Conservation (phyloP, 108 stramenopile species). For the Pseudonitzschia multiseries region DNA sequence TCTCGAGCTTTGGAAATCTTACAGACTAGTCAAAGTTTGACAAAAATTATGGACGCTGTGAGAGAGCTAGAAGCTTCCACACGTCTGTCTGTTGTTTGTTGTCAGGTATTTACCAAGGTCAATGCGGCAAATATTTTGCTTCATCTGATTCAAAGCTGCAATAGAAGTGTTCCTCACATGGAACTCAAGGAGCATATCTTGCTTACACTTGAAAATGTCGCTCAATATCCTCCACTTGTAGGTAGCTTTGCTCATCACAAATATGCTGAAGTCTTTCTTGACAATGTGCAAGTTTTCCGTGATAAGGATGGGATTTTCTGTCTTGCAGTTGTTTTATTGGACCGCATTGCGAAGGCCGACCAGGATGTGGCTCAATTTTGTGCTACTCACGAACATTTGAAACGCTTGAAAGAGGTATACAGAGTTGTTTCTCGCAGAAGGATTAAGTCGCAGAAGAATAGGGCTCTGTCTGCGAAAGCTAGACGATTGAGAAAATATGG, state of each 20-base stretch:
- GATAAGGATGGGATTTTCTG: constrained; percentile 74
- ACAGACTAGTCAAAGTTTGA: constrained; percentile 54
- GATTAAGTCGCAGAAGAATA: not conserved
- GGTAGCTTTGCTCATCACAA: constrained; percentile 43
- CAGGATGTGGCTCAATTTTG: constrained; percentile 33
- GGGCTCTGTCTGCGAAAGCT: not conserved
- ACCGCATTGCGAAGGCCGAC: constrained; percentile 15
- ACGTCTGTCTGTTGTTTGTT: constrained; percentile 59
- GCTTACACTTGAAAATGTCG: constrained; percentile 72
- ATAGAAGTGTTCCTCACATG: constrained; percentile 88
- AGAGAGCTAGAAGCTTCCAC: constrained; percentile 71
- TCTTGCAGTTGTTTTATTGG: constrained; percentile 39
- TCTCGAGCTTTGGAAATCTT: constrained; percentile 50
- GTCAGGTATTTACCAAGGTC: constrained; percentile 60
- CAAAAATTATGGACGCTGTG: constrained; percentile 74
- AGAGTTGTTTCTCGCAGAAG: constrained; percentile 18
- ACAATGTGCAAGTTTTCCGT: constrained; percentile 87
- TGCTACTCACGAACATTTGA: constrained; percentile 46
- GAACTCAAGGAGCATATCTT: constrained; percentile 75
- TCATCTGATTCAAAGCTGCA: constrained; percentile 75
- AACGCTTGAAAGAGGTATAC: constrained; percentile 48
- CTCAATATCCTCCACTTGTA: constrained; percentile 48
- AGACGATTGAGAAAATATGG: constrained; percentile 12
- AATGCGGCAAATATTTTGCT: constrained; percentile 69
- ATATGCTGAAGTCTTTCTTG: constrained; percentile 61